These are phyloP conservation scores for Elsinoe ampelina DNA, from an alignment of 2,329 filamentous ascomycete genomes.

Conservation along the genomic window DNA sequence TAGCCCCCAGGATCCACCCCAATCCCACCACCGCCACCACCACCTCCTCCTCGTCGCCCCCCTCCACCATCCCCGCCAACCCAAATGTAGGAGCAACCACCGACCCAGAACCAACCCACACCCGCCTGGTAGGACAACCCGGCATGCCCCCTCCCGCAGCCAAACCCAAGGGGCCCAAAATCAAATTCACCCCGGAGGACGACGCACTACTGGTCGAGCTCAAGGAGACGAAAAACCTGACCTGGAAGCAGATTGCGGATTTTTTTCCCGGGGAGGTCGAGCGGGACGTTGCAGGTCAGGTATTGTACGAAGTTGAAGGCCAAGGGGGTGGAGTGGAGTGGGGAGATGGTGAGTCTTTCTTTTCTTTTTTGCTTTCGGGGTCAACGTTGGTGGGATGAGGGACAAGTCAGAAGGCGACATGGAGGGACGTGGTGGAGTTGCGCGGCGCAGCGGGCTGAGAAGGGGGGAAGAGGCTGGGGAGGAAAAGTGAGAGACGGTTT, in stretches of 20 bases:
- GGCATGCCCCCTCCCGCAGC: slow-evolving; percentile 81
- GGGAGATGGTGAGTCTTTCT: slow-evolving; percentile 64
- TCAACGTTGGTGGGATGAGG: no score
- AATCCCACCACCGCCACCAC: slow-evolving; percentile 22
- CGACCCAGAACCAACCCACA: slow-evolving; percentile 48
- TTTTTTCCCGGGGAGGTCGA: slow-evolving; percentile 85
- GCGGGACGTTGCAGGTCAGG: slow-evolving; percentile 81
- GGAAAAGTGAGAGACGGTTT: no score
- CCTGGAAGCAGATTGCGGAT: slow-evolving; percentile 95
- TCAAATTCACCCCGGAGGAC: slow-evolving; percentile 90
- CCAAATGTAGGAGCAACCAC: no score
- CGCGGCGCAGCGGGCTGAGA: no score
- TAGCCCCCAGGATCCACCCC: slow-evolving; percentile 27
- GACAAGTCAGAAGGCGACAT: no score
- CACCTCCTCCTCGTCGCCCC: slow-evolving; percentile 25
- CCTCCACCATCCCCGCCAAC: slow-evolving; percentile 21
- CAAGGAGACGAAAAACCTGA: slow-evolving; percentile 89
- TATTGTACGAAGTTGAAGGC: slow-evolving; percentile 94
- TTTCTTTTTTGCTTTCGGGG: neutral
- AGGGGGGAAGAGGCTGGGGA: no score
- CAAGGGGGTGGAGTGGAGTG: slow-evolving; percentile 87
- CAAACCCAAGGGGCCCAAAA: slow-evolving; percentile 73
- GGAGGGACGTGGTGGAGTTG: no score
- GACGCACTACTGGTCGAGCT: slow-evolving; percentile 79
- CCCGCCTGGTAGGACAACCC: slow-evolving; percentile 75